Evolutionary conservation across 495 filamentous ascomycete genomes (phyloP), one percentile per base, ranked within the genome.

Genomic region (Glonium stellatum): DNA sequence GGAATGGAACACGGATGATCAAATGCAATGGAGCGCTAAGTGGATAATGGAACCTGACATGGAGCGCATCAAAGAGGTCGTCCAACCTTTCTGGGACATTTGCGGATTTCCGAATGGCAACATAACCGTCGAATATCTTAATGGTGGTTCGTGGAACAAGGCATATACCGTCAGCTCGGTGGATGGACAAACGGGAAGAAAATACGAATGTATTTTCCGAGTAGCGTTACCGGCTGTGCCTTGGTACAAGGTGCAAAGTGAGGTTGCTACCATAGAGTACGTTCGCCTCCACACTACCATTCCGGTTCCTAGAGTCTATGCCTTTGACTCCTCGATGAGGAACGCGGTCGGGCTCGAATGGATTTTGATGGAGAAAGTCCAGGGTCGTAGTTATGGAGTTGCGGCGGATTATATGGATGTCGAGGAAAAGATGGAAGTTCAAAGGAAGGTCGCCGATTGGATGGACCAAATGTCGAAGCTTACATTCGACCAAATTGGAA

Each of bases 341-440:
- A 83, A 79, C 60, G 70, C 71, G 10, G 67, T 85, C 25, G 78
- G 77, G 10, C 82, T 79, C 60, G 82, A 84, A 72, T 86, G 82
- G 82, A 77, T 84, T 0, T 59, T 85, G 11, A 80, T 84, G 78
- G 73, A 75, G 18, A 70, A 65, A 58, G 63, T 84, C 10, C 27
- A 47, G 22, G 60, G 60, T 8, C 8, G 4, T 1, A 19, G 19
- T 9, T 56, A 56, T 10, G 54, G n/a, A 10, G n/a, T 51, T 18
- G 25, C 19, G 23, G 13, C 19, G 18, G 34, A 23, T 21, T 18
- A 56, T 10, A n/a, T 56, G 35, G 9, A 5, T 5, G 9, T 9
- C n/a, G 54, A 46, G 19, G 37, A 6, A 13, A 19, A 44, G 15
- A 8, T 21, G 12, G 54, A 23, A 6, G n/a, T 56, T 12, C 6